Percentiles rank a stretch among this genome's conserved stretches.
Conservation (phyloP, 306 rosid genomes). For the Fragaria nilgerrensis region DNA sequence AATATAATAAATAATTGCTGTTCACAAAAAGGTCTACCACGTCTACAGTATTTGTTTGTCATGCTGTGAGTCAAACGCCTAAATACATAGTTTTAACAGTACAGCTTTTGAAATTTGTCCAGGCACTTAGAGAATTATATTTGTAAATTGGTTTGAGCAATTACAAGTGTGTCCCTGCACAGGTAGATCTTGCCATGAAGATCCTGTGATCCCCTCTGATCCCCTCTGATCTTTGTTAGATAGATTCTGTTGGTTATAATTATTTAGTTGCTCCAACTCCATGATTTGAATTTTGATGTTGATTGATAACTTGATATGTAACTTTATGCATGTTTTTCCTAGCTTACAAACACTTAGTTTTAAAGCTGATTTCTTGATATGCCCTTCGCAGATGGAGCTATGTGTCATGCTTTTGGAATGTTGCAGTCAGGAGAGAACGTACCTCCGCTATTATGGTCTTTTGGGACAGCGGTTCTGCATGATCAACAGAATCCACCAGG, state of each 20-base stretch:
- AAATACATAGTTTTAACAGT: background rate
- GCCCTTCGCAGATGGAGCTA: constrained; percentile 62
- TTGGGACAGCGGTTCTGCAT: constrained; percentile 84
- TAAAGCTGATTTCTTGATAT: constrained; percentile 18
- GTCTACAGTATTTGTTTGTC: background rate
- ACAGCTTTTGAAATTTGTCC: background rate
- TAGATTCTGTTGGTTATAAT: background rate
- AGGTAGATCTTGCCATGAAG: background rate
- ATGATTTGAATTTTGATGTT: background rate
- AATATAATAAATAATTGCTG: background rate
- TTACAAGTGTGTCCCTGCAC: background rate
- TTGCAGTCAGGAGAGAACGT: constrained; percentile 92
- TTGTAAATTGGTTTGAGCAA: background rate
- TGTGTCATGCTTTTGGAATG: constrained; percentile 84
- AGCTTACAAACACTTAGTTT: background rate
- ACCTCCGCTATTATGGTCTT: constrained; percentile 84
- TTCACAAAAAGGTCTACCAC: background rate
- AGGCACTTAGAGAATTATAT: background rate
- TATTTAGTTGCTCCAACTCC: background rate
- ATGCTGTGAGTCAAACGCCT: background rate
- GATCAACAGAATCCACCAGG: constrained; percentile 86
- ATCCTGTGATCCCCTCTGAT: background rate
- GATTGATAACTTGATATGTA: background rate
- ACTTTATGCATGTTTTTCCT: background rate
- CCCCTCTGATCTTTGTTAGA: background rate